Evolutionary conservation across 164 flowering plant genomes (phyloP).

Genomic region (Annona cherimola): DNA sequence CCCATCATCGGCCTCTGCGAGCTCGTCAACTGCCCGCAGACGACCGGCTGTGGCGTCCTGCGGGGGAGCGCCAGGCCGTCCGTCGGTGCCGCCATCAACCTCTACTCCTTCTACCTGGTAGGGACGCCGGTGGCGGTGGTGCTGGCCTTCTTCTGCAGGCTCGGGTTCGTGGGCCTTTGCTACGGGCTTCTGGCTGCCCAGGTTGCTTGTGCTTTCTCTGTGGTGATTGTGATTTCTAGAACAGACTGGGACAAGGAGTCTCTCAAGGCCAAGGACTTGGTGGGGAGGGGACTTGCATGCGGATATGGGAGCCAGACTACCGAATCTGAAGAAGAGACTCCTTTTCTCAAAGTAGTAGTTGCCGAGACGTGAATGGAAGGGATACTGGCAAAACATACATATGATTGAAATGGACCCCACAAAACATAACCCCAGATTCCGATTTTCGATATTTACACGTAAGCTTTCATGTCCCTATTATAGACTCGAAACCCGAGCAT

Average conservation of each 20-base stretch:
- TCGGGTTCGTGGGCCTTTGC: conserved; percentile 77
- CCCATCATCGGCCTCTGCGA: conserved; percentile 89
- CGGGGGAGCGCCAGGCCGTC: conserved; percentile 81
- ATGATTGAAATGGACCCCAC: not conserved
- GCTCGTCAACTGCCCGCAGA: conserved; percentile 89
- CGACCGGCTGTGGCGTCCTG: conserved; percentile 84
- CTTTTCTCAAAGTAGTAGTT: conserved; percentile 19
- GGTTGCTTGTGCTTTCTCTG: conserved; percentile 53
- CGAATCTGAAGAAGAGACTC: conserved; percentile 30
- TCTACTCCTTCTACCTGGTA: conserved; percentile 79
- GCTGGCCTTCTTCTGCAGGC: conserved; percentile 42
- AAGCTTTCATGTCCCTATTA: conserved; percentile 1
- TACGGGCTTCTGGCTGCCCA: conserved; percentile 92
- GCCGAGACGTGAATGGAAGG: conserved; percentile 11
- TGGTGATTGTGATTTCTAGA: conserved; percentile 44
- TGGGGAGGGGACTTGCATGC: conserved; percentile 22
- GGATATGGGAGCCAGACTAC: conserved; percentile 18
- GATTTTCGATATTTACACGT: not conserved
- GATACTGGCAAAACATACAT: not conserved
- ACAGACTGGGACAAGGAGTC: conserved; percentile 85
- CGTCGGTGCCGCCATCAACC: conserved; percentile 63
- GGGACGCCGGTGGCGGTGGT: conserved; percentile 72
- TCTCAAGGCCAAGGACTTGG: conserved; percentile 54
- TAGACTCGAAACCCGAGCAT: not conserved
- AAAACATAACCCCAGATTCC: not conserved